These are phyloP conservation scores for Colletotrichum gloeosporioides DNA, from an alignment of 2,329 filamentous ascomycete species.

Conservation along the genomic window DNA sequence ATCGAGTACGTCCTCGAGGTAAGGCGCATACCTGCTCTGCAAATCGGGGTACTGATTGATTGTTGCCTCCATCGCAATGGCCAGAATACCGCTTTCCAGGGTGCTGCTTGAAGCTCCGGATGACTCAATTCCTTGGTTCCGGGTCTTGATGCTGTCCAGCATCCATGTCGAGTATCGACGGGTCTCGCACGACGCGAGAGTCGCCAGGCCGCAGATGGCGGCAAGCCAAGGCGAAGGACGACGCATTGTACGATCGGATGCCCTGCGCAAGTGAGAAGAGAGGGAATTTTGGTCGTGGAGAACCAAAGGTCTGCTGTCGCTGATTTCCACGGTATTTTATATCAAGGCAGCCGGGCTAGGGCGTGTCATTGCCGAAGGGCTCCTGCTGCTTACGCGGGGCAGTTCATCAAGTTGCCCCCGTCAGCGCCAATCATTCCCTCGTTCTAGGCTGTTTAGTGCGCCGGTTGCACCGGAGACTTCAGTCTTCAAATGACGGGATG, in stretches of 20 bases:
- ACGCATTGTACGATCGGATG: not conserved
- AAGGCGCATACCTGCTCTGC: not conserved
- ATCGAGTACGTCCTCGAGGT: constrained; percentile 23
- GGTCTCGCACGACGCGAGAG: not conserved
- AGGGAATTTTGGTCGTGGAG: not conserved
- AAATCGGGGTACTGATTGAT: constrained; percentile 20
- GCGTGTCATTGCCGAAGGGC: not conserved
- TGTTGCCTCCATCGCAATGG: constrained; percentile 22
- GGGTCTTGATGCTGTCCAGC: constrained; percentile 28
- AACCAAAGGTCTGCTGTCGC: not conserved
- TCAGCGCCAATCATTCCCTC: not conserved
- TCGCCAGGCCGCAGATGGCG: not conserved
- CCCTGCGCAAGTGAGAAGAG: rapidly evolving
- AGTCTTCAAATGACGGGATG: not conserved
- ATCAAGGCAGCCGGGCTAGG: not conserved
- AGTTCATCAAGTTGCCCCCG: not conserved
- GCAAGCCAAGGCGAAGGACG: not conserved
- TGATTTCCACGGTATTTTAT: not conserved
- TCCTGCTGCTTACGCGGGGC: not conserved
- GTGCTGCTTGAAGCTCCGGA: constrained; percentile 26
- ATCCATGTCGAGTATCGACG: constrained; percentile 25
- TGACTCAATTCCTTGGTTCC: constrained; percentile 25
- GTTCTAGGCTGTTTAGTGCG: not conserved
- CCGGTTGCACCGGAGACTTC: not conserved
- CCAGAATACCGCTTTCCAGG: constrained; percentile 28